A percentile compares a stretch with the other conserved stretches of the same genome.
phyloP scores from a whole-genome alignment of 148 eudicot genomes.

The Bassia scoparia region DNA sequence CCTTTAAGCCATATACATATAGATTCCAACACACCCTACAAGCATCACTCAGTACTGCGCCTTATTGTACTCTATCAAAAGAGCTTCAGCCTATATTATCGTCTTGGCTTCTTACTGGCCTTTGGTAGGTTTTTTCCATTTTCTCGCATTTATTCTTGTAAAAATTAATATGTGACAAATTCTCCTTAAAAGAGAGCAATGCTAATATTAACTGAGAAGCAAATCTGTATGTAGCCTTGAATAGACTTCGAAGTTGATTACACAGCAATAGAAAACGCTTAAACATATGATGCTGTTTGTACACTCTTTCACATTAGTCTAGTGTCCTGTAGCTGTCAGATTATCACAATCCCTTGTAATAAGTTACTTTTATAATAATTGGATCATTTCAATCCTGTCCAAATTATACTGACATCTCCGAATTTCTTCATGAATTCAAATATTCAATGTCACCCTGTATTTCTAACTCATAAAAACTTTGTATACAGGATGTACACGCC shows the following conservation, averaged over 20 bases:
- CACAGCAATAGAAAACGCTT: too few relatives aligned
- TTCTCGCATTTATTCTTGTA: not conserved
- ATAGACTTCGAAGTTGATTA: not conserved
- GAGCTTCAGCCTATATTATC: constrained; percentile 81
- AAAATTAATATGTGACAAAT: not conserved
- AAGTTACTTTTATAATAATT: too few relatives aligned
- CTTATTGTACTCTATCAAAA: constrained; percentile 82
- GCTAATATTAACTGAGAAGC: not conserved
- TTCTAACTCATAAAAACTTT: not conserved
- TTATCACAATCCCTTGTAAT: too few relatives aligned
- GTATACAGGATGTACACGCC: constrained; percentile 64
- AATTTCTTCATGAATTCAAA: not conserved
- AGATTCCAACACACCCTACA: constrained; percentile 54
- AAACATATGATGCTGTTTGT: too few relatives aligned
- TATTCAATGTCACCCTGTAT: not conserved
- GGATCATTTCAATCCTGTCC: not conserved
- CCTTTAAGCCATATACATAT: constrained; percentile 73
- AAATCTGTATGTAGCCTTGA: not conserved
- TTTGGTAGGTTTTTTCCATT: constrained; percentile 47
- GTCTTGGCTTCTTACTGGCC: constrained; percentile 82
- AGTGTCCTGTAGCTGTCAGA: not conserved
- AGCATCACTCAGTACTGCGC: constrained; percentile 70
- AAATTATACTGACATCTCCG: too few relatives aligned
- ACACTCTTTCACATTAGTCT: too few relatives aligned
- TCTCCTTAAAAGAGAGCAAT: not conserved